These are phyloP conservation scores for Saturnispora ahearnii DNA, from an alignment of 805 yeast species.

Conservation along the genomic window DNA sequence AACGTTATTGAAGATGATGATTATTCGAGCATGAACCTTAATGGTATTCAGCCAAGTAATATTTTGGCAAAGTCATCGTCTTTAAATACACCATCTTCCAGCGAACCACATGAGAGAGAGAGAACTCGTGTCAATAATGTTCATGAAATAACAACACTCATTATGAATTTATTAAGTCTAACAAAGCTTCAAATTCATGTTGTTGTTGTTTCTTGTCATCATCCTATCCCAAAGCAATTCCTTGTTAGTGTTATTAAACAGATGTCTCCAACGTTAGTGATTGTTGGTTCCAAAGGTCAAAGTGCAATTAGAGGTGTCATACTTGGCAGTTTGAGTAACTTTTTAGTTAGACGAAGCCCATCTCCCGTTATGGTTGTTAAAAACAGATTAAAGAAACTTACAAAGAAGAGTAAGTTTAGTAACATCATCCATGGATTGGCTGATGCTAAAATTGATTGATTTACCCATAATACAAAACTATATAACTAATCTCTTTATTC, in stretches of 20 bases:
- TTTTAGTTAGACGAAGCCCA: slow-evolving; percentile 58
- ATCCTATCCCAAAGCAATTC: slow-evolving; percentile 66
- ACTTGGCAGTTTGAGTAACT: slow-evolving; percentile 64
- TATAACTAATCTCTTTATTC: background rate
- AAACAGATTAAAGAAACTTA: slow-evolving; percentile 58
- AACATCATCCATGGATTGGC: slow-evolving; percentile 39
- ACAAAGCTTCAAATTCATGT: slow-evolving; percentile 68
- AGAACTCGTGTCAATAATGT: slow-evolving; percentile 34
- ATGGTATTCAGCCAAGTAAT: slow-evolving; percentile 26
- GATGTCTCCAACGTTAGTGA: slow-evolving; percentile 62
- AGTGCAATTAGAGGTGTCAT: slow-evolving; percentile 65
- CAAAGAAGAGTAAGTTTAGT: slow-evolving; percentile 45
- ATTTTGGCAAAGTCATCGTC: slow-evolving; percentile 8
- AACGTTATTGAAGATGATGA: slow-evolving; percentile 44
- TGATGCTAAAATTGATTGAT: slow-evolving; percentile 33
- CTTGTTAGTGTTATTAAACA: slow-evolving; percentile 62
- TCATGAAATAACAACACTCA: slow-evolving; percentile 33
- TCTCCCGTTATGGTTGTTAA: slow-evolving; percentile 80
- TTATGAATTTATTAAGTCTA: slow-evolving; percentile 41
- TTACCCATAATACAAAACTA: background rate
- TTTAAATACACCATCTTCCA: slow-evolving; percentile 6
- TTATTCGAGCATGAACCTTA: slow-evolving; percentile 27
- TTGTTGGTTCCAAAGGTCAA: slow-evolving; percentile 70
- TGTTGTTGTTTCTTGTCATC: slow-evolving; percentile 65
- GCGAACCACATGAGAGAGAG: slow-evolving; percentile 22